These are phyloP conservation scores for Uronychia setigera DNA, from an alignment of 73 alveolate genomes.

Conservation along the genomic window DNA sequence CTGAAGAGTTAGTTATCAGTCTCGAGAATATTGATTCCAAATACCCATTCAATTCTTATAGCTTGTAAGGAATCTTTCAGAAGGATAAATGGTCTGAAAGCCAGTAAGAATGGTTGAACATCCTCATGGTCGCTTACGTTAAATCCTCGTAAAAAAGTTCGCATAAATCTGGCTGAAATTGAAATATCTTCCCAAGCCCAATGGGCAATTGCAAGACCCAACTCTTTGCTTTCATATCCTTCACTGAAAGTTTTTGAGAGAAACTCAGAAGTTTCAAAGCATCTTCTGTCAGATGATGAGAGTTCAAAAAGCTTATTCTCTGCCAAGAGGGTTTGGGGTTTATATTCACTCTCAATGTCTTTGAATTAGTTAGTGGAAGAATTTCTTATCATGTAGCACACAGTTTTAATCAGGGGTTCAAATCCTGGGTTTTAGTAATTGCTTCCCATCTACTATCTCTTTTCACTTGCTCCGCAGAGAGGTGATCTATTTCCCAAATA, in stretches of 20 bases:
- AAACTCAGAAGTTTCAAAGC: conserved; percentile 12
- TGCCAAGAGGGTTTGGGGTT: not conserved
- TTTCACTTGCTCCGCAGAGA: conserved; percentile 15
- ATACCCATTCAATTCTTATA: conserved; percentile 66
- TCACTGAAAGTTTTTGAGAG: conserved; percentile 13
- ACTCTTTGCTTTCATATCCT: conserved; percentile 30
- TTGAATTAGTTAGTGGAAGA: conserved; percentile 3
- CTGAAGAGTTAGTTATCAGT: not conserved
- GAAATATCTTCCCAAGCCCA: conserved; percentile 43
- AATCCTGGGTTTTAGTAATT: conserved; percentile 19
- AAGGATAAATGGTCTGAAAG: conserved; percentile 53
- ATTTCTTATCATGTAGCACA: conserved; percentile 26
- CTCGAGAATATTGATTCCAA: conserved; percentile 46
- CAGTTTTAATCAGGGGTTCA: conserved; percentile 25
- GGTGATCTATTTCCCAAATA: conserved; percentile 67
- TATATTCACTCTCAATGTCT: not conserved
- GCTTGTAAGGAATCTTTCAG: conserved; percentile 45
- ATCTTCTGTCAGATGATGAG: conserved; percentile 12
- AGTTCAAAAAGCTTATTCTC: not conserved
- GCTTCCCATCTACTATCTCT: conserved; percentile 37
- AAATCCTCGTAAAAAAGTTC: conserved; percentile 59
- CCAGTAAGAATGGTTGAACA: conserved; percentile 56
- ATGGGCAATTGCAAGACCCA: conserved; percentile 57
- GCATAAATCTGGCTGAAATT: conserved; percentile 37
- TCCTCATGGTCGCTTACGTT: conserved; percentile 59